phyloP scores from a whole-genome alignment of 805 yeast species.

The Teunomyces cretensis region DNA sequence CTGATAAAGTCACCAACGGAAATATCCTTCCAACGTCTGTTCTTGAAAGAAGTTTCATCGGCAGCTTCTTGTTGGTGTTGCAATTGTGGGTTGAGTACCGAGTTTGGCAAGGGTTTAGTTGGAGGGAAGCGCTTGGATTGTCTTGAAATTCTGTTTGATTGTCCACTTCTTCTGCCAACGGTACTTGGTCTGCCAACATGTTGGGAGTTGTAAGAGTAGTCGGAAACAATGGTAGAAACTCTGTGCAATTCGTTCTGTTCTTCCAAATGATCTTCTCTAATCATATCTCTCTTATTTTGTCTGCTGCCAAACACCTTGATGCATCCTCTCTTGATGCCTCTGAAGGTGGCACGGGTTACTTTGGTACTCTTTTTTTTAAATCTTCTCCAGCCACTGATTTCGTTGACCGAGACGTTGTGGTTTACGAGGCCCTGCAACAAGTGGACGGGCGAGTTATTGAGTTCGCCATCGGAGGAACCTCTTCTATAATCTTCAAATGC shows the following conservation, averaged over 20 bases:
- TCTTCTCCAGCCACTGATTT: slow-evolving; percentile 63
- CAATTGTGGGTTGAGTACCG: slow-evolving; percentile 21
- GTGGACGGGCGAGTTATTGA: slow-evolving; percentile 66
- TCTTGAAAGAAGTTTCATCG: slow-evolving; percentile 10
- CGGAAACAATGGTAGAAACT: slow-evolving; percentile 39
- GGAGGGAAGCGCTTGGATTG: slow-evolving; percentile 2
- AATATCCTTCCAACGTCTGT: slow-evolving; percentile 62
- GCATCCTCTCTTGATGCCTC: slow-evolving; percentile 19
- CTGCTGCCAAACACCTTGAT: slow-evolving; percentile 27
- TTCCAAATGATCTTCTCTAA: slow-evolving; percentile 22
- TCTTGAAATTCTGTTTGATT: slow-evolving; percentile 2
- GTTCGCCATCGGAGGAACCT: slow-evolving; percentile 59
- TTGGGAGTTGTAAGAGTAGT: slow-evolving; percentile 18
- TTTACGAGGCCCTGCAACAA: slow-evolving; percentile 53
- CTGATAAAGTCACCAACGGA: slow-evolving; percentile 73
- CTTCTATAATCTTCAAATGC: slow-evolving; percentile 77
- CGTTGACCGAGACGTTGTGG: slow-evolving; percentile 54
- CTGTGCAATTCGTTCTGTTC: slow-evolving; percentile 32
- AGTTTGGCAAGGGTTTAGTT: slow-evolving; percentile 15
- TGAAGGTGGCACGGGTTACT: slow-evolving; percentile 14
- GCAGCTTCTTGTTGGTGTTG: slow-evolving; percentile 9
- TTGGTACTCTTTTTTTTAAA: slow-evolving; percentile 61
- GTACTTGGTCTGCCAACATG: slow-evolving; percentile 9
- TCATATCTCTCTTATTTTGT: slow-evolving; percentile 22
- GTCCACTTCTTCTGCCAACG: slow-evolving; percentile 1